Evolutionary conservation across 768 basidiomycete species (phyloP).

Genomic region (Boletus reticulatus): DNA sequence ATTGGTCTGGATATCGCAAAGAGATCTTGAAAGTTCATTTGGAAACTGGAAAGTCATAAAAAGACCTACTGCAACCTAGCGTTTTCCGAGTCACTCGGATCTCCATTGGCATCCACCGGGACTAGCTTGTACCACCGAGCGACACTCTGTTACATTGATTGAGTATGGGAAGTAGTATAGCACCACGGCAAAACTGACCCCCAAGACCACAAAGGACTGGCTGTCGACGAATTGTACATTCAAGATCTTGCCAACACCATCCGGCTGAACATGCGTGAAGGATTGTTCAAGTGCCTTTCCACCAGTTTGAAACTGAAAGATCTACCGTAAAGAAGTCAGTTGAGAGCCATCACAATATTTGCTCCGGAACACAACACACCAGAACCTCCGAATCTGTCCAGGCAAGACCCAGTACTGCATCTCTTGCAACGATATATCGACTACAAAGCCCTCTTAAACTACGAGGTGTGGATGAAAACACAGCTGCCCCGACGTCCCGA

Average conservation of each 20-base stretch:
- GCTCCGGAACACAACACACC: slow-evolving; percentile 21
- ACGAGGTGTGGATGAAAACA: slow-evolving; percentile 13
- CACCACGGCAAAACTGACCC: slow-evolving; percentile 15
- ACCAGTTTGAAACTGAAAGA: slow-evolving; percentile 20
- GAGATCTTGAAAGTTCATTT: slow-evolving; percentile 6
- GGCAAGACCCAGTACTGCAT: slow-evolving; percentile 38
- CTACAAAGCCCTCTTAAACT: slow-evolving; percentile 16
- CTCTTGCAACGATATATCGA: slow-evolving; percentile 21
- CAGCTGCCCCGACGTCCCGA: slow-evolving; percentile 13
- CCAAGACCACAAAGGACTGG: slow-evolving; percentile 23
- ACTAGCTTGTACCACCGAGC: slow-evolving; percentile 22
- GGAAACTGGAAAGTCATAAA: neutral
- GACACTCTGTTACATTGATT: slow-evolving; percentile 6
- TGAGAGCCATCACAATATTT: neutral
- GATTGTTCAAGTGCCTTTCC: neutral
- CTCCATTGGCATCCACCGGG: slow-evolving; percentile 8
- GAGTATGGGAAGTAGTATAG: neutral
- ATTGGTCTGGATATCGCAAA: slow-evolving; percentile 11
- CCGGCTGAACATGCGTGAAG: slow-evolving; percentile 16
- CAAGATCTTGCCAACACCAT: slow-evolving; percentile 19
- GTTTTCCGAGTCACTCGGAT: slow-evolving; percentile 4
- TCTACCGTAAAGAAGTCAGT: slow-evolving; percentile 6
- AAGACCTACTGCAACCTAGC: slow-evolving; percentile 20
- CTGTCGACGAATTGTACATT: slow-evolving; percentile 21
- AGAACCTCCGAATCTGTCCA: slow-evolving; percentile 45